Evolutionary conservation across 805 yeast genomes (phyloP).

Genomic region (Barnettozyma pratensis): DNA sequence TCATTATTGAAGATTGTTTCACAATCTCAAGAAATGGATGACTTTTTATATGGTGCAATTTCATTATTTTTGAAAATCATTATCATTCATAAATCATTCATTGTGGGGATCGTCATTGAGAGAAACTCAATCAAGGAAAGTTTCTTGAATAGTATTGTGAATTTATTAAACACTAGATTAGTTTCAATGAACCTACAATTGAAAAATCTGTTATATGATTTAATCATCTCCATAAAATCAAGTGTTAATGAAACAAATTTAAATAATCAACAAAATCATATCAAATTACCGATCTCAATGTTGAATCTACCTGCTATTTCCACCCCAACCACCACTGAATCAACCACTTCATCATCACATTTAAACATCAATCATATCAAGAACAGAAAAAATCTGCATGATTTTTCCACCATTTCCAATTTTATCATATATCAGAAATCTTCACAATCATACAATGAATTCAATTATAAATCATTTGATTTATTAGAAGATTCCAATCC

Average conservation of each 20-base stretch:
- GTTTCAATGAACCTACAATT: conserved; percentile 43
- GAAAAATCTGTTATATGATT: conserved; percentile 53
- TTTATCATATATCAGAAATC: conserved; percentile 26
- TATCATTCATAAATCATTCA: conserved; percentile 49
- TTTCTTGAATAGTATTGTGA: conserved; percentile 43
- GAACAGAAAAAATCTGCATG: conserved; percentile 18
- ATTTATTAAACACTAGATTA: conserved; percentile 38
- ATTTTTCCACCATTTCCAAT: conserved; percentile 14
- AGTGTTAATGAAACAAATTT: conserved; percentile 23
- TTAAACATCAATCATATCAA: neutral
- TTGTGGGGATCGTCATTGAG: conserved; percentile 41
- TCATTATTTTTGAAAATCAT: conserved; percentile 48
- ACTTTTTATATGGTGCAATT: conserved; percentile 27
- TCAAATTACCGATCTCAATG: conserved; percentile 25
- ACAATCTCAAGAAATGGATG: conserved; percentile 13
- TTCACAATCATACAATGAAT: conserved; percentile 28
- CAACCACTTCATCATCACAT: conserved; percentile 8
- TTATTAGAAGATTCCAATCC: conserved; percentile 54
- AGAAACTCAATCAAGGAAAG: conserved; percentile 38
- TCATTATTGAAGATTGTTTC: conserved; percentile 26
- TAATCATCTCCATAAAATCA: conserved; percentile 47
- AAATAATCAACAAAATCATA: conserved; percentile 21
- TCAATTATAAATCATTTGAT: conserved; percentile 47
- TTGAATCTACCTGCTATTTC: conserved; percentile 18
- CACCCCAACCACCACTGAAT: no score